Evolutionary conservation across 108 stramenopile genomes (phyloP).

Genomic region (Cyclotella cryptica): DNA sequence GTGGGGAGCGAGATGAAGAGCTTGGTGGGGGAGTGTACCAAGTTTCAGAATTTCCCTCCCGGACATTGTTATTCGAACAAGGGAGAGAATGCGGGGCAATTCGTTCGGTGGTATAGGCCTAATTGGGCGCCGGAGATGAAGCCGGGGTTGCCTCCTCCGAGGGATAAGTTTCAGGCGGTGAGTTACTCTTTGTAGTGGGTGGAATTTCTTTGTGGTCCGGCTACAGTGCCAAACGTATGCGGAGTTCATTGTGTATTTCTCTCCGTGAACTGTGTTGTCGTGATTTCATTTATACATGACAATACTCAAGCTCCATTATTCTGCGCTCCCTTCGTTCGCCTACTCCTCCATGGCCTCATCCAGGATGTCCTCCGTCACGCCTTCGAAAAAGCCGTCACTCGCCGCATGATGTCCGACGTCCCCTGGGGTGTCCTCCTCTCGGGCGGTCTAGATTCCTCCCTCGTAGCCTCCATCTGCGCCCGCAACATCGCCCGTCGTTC

Average conservation of each 20-base stretch:
- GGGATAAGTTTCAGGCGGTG: constrained; percentile 72
- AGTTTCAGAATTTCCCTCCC: constrained; percentile 93
- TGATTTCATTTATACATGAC: not conserved
- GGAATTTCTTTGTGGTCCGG: not conserved
- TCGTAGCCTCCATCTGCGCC: constrained; percentile 94
- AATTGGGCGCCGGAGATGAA: constrained; percentile 91
- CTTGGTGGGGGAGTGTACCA: constrained; percentile 78
- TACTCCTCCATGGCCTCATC: not conserved
- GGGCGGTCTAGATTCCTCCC: constrained; percentile 96
- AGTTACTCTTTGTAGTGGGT: constrained; percentile 25
- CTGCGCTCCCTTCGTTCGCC: not conserved
- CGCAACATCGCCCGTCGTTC: constrained; percentile 87
- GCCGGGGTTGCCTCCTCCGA: constrained; percentile 80
- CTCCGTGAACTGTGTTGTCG: not conserved
- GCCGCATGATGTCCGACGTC: constrained; percentile 99
- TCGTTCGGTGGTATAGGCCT: constrained; percentile 94
- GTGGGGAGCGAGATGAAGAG: constrained; percentile 97
- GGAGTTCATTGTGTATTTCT: not conserved
- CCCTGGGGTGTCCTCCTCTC: constrained; percentile 98
- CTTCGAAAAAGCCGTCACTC: constrained; percentile 93
- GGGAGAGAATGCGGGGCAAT: constrained; percentile 77
- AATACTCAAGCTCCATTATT: not conserved
- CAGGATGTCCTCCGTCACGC: constrained; percentile 82
- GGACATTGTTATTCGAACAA: constrained; percentile 94
- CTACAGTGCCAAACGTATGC: no score